Evolutionary conservation across 2,329 filamentous ascomycete species (phyloP).

Genomic region (Teratosphaeria pseudoeucalypti): DNA sequence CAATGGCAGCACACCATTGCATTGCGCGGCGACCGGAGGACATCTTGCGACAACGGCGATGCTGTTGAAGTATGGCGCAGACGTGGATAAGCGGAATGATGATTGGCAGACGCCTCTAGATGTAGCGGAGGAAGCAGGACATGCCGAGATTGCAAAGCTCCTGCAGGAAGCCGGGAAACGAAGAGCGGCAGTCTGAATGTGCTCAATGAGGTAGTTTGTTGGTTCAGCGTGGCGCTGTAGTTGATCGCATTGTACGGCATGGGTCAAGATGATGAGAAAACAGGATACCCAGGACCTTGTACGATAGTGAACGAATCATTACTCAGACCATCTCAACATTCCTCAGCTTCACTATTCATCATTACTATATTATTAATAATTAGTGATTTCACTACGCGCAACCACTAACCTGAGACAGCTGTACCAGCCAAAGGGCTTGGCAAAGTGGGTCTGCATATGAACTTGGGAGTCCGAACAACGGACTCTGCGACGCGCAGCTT

Average conservation of each 20-base stretch:
- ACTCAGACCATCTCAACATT: no score
- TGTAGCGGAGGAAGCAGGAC: constrained; percentile 12
- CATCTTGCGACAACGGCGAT: constrained; percentile 14
- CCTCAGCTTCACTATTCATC: no score
- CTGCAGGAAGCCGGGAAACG: constrained; percentile 5
- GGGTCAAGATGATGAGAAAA: background rate
- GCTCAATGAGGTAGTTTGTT: background rate
- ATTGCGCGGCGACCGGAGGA: constrained; percentile 20
- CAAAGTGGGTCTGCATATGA: background rate
- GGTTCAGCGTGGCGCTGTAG: constrained; percentile 1
- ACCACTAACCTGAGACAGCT: background rate
- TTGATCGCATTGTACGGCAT: background rate
- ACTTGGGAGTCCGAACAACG: background rate
- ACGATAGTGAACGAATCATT: background rate
- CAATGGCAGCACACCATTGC: constrained; percentile 21
- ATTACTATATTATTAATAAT: no score
- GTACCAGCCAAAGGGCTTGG: background rate
- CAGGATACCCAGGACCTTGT: background rate
- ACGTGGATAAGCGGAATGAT: constrained; percentile 15
- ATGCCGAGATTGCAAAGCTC: constrained; percentile 8
- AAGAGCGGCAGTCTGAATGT: background rate
- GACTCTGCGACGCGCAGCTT: background rate
- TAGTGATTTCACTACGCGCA: no score
- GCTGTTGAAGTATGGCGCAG: constrained; percentile 19
- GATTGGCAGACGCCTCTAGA: constrained; percentile 17